These are phyloP conservation scores for Cladosporium colombiae DNA, from an alignment of 2,329 filamentous ascomycete genomes.

Conservation along the genomic window DNA sequence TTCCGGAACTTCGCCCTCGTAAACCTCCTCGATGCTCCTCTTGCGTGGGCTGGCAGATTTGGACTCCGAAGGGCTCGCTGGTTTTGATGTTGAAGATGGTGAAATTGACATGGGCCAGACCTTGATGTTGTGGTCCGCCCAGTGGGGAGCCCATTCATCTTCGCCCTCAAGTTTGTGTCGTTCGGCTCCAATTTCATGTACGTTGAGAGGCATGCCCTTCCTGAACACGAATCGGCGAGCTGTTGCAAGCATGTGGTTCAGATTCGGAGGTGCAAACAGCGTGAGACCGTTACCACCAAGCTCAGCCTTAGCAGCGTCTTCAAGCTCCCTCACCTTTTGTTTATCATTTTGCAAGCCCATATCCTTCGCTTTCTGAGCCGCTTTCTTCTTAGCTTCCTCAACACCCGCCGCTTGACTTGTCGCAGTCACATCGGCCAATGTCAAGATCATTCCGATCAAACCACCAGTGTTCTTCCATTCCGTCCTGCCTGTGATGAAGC, in stretches of 20 bases:
- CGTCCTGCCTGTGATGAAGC: conserved; percentile 79
- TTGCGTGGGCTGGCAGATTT: conserved; percentile 34
- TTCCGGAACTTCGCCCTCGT: conserved; percentile 33
- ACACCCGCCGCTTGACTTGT: conserved; percentile 46
- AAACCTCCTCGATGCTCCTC: conserved; percentile 39
- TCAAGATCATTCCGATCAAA: conserved; percentile 80
- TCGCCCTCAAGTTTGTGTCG: conserved; percentile 29
- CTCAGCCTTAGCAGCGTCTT: conserved; percentile 32
- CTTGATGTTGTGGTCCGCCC: conserved; percentile 72
- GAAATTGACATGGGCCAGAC: conserved; percentile 78
- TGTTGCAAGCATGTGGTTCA: conserved; percentile 79
- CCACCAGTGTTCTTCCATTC: conserved; percentile 79
- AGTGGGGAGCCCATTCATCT: conserved; percentile 59
- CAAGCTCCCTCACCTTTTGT: conserved; percentile 31
- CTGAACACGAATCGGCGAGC: conserved; percentile 83
- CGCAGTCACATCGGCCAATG: conserved; percentile 68
- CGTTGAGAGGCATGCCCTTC: conserved; percentile 72
- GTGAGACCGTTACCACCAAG: conserved; percentile 45
- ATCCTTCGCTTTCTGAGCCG: conserved; percentile 37
- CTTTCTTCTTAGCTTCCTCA: conserved; percentile 43
- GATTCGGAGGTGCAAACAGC: conserved; percentile 79
- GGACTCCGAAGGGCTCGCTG: conserved; percentile 5
- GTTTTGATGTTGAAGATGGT: conserved; percentile 27
- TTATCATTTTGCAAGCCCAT: conserved; percentile 28
- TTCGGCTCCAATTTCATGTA: conserved; percentile 64